Evolutionary conservation across 306 rosid species (phyloP).

Genomic region (Glycine latifolia): DNA sequence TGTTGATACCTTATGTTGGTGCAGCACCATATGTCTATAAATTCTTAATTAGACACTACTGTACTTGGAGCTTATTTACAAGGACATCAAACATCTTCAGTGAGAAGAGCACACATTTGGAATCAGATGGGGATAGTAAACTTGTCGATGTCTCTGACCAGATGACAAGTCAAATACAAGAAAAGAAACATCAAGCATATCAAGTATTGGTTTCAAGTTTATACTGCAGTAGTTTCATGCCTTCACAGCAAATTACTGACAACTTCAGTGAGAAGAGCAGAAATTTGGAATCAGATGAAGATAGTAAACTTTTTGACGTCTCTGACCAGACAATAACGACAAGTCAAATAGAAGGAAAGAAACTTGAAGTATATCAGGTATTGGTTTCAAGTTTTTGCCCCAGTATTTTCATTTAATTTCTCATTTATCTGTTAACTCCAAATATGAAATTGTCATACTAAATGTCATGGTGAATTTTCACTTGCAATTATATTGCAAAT

Average conservation of each 20-base stretch:
- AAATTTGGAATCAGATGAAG: too few relatives aligned
- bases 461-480: constrained; percentile 31
- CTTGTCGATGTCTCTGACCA: constrained; percentile 41
- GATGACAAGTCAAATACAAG: constrained; percentile 43
- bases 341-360: too few relatives aligned
- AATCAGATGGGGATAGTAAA: constrained; percentile 1
- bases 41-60: constrained; percentile 45
- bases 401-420: constrained; percentile 16
- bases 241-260: too few relatives aligned
- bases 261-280: too few relatives aligned
- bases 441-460: constrained; percentile 12
- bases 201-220: constrained; percentile 47
- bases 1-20: constrained; percentile 60
- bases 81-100: constrained; percentile 34
- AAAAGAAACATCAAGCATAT: constrained; percentile 35
- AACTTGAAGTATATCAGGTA: too few relatives aligned
- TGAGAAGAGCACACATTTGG: constrained; percentile 19
- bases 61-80: constrained; percentile 37
- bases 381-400: too few relatives aligned
- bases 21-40: constrained; percentile 58
- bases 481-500: constrained; percentile 11
- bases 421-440: constrained; percentile 13
- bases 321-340: too few relatives aligned
- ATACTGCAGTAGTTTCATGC: constrained; percentile 13
- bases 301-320: too few relatives aligned